Base-by-base conservation (phyloP, 2,329 filamentous ascomycete genomes). In the Aspergillus sp. region DNA sequence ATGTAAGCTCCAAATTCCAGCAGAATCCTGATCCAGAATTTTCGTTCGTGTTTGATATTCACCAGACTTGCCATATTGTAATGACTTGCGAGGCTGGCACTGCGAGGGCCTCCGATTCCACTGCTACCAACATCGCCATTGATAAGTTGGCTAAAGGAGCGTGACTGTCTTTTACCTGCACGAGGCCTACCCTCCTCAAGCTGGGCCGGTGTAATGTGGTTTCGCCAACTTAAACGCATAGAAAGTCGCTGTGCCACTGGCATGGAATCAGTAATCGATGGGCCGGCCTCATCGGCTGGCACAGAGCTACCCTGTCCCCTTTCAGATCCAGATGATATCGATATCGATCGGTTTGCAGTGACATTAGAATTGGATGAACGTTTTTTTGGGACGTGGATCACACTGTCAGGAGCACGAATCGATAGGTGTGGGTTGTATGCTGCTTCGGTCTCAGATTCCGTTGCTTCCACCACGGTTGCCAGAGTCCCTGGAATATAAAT, bases 1-100 rank as follows among this genome's bases (percentile, higher is more conserved):
- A 69, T 36, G 51, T 79, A 79, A 6, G 11, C 20, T 7, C 30
- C 47, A 9, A 38, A 48, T 18, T 48, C 47, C 4, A 48, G 20
- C 12, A 48, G 13, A 4, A 24, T 8, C 13, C n/a, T 22, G 17
- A 20, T 2, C 47, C 47, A 48, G 30, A 36, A 8, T 1, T n/a
- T n/a, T n/a, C 47, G 32, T 22, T 22, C 11, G 15, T 48, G 47
- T 4, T 48, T 48, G n/a, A 48, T 48, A 12, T 48, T 15, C 32
- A 48, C 47, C 13, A 48, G 18, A 17, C 17, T 18, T 5, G 47
- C 32, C 47, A 48, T 38, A 9, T 38, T 24, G 32, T 48, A 48
- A 20, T 22, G 20, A 7, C 42, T 44, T 5, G 34, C 34, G 13
- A 36, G 34, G 15, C 12, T 36, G 34, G 34, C n/a, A 6, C 5